These are phyloP conservation scores for Aspergillus sergii DNA, from an alignment of 2,329 filamentous ascomycete species.

Conservation along the genomic window DNA sequence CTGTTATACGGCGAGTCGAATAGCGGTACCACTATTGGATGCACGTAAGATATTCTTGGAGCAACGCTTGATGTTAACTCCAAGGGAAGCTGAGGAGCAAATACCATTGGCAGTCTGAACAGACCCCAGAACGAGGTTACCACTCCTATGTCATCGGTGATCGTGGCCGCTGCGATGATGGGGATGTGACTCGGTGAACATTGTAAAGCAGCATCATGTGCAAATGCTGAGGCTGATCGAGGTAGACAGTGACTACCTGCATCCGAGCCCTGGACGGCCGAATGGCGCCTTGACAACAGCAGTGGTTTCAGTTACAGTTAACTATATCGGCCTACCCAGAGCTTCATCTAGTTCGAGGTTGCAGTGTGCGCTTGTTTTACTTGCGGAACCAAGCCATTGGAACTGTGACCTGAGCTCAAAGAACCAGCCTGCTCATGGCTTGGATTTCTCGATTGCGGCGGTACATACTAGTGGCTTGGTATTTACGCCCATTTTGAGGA, in stretches of 20 bases:
- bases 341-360: conserved; percentile 43
- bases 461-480: conserved; percentile 26
- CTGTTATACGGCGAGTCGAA: conserved; percentile 56
- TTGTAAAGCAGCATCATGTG: conserved; percentile 42
- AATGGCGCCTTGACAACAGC: not conserved
- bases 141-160: conserved; percentile 55
- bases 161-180: conserved; percentile 57
- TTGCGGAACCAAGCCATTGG: conserved; percentile 30
- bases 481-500: conserved; percentile 18
- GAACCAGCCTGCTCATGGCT: no score
- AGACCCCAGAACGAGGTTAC: conserved; percentile 57
- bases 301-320: not conserved
- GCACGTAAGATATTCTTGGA: conserved; percentile 54
- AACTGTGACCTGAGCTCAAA: conserved; percentile 14
- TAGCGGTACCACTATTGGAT: conserved; percentile 56
- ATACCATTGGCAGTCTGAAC: conserved; percentile 64
- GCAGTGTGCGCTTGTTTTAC: conserved; percentile 45
- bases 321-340: conserved; percentile 56
- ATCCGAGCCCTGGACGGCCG: conserved; percentile 58
- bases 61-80: conserved; percentile 53
- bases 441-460: conserved; percentile 32
- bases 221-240: conserved; percentile 26
- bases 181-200: conserved; percentile 38
- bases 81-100: conserved; percentile 58
- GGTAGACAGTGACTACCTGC: conserved; percentile 58